phyloP scores from a whole-genome alignment of 257 asterid species.

The Paraleonurus japonicus region DNA sequence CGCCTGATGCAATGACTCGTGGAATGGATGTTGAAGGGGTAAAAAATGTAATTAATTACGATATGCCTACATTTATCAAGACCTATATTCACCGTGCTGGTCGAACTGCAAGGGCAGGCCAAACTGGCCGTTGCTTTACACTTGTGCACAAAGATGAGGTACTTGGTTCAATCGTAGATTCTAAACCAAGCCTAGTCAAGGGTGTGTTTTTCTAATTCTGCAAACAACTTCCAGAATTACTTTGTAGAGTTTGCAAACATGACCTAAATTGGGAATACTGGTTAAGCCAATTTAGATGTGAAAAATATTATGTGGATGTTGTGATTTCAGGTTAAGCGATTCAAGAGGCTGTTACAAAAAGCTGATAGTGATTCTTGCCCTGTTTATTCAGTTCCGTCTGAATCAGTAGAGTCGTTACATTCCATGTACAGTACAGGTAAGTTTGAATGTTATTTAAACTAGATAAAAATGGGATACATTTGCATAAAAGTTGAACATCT shows the following conservation, averaged over 20 bases:
- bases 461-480: neutral
- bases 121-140: conserved; percentile 76
- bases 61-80: conserved; percentile 74
- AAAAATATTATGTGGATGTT: conserved; percentile 6
- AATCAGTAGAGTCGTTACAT: conserved; percentile 55
- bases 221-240: no score
- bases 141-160: conserved; percentile 74
- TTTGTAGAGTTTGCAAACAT: no score
- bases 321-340: conserved; percentile 54
- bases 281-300: neutral
- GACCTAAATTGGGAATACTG: neutral
- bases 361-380: conserved; percentile 70
- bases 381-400: conserved; percentile 47
- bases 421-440: conserved; percentile 56
- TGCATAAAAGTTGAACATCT: neutral
- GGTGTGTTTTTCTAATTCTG: no score
- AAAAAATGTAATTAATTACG: conserved; percentile 75
- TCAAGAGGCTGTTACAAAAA: conserved; percentile 63
- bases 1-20: conserved; percentile 91
- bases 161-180: conserved; percentile 12
- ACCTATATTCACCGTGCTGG: conserved; percentile 92
- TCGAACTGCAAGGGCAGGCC: conserved; percentile 91
- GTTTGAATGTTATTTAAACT: neutral
- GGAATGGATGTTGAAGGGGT: conserved; percentile 98
- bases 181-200: neutral